phyloP scores from a whole-genome alignment of 148 eudicot species.

The Cornus suecica region DNA sequence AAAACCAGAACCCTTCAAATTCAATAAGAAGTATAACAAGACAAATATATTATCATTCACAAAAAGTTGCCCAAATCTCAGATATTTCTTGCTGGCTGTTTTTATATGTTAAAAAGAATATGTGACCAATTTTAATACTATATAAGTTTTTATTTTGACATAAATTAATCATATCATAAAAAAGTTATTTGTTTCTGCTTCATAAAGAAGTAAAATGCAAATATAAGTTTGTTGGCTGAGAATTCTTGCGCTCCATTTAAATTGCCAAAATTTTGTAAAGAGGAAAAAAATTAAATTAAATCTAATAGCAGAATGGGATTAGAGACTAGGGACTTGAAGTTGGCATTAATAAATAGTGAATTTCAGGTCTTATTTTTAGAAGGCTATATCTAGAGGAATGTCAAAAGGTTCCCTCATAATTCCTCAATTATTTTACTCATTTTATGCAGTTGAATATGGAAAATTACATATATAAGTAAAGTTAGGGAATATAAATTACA shows the following conservation, averaged over 20 bases:
- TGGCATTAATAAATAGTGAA: too few relatives aligned
- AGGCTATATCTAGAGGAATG: too few relatives aligned
- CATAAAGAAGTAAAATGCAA: conserved; percentile 4
- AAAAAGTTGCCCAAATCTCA: not conserved
- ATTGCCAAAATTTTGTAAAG: conserved; percentile 12
- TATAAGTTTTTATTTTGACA: not conserved
- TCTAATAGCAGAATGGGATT: too few relatives aligned
- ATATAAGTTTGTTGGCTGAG: too few relatives aligned
- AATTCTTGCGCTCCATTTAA: not conserved
- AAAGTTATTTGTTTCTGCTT: conserved; percentile 16
- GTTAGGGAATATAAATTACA: too few relatives aligned
- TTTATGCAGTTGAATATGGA: too few relatives aligned
- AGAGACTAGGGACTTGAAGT: too few relatives aligned
- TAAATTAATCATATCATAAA: conserved; percentile 4
- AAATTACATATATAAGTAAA: too few relatives aligned
- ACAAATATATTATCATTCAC: not conserved
- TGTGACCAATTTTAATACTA: not conserved
- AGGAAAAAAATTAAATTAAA: conserved; percentile 9
- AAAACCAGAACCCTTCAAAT: not conserved
- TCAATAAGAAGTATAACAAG: not conserved
- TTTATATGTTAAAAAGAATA: not conserved
- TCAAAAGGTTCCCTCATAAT: too few relatives aligned
- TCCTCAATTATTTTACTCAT: too few relatives aligned
- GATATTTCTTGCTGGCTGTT: not conserved
- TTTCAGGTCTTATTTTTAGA: too few relatives aligned